Base-by-base conservation (phyloP, 495 filamentous ascomycete species). In the Podospora tetraspora region DNA sequence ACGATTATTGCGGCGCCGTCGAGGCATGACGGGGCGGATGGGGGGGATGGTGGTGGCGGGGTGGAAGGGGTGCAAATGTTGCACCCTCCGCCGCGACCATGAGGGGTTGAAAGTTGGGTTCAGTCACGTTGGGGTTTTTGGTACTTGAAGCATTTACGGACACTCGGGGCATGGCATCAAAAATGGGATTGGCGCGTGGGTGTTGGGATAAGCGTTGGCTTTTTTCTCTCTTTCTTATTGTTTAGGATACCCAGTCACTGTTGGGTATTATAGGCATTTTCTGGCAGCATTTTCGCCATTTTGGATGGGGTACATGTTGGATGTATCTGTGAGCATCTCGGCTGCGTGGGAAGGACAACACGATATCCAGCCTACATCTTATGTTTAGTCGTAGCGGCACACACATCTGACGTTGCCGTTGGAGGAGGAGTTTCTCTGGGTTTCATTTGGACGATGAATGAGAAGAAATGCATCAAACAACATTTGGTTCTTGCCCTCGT, bases 181-280 rank as follows among this genome's bases (percentile, higher is more conserved):
- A 37, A 56, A 52, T 25, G 32, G 62, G 62, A 56, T 13, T 22
- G 62, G 32, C 30, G 30, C 32, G 22, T 16, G 2, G 34, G 62
- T 13, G 61, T 52, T 52, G 16, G 34, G 62, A 34, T 23, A 56
- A 56, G 62, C 62, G 62, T 64, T 21, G 13, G 4, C 43, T 56
- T 32, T 64, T 30, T 43, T 4, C 23, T 10, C 6, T n/a, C n/a
- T 52, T 6, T 52, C 43, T 43, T 43, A 9, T 52, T 52, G 43
- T 52, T 52, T n/a, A 52, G 34, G 62, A 34, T 34, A 56, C 24
- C 30, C 62, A 34, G 34, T 21, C 23, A 56, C 43, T 64, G 30
- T 64, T 30, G n/a, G 34, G 22, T 52, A 13, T 11, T 19, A 43
- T 27, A 12, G 37, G 62, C 62, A 64, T 64, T 64, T 63, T 23